Percentiles rank a stretch among this genome's conserved stretches.
Conservation (phyloP, 2,329 filamentous ascomycete genomes). For the Arthrobotrys megalospora region DNA sequence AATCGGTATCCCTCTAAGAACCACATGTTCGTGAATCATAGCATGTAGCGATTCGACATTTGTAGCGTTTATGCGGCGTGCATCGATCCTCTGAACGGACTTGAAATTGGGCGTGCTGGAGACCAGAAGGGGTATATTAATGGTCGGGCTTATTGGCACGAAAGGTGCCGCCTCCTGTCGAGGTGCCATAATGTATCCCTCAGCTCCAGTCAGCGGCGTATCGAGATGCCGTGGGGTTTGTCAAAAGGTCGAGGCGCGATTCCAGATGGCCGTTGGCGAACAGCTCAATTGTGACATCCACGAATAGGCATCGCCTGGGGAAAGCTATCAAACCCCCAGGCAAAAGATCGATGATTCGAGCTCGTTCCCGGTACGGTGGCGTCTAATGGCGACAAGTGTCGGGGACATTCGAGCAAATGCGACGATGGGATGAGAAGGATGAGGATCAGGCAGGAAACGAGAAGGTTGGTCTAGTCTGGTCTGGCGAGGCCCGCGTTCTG, state of each 20-base stretch:
- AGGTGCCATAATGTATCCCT: slow-evolving; percentile 40
- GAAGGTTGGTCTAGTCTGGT: background rate
- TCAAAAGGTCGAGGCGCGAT: slow-evolving; percentile 19
- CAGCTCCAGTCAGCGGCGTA: slow-evolving; percentile 30
- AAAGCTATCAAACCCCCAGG: background rate
- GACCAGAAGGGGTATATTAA: slow-evolving; percentile 83
- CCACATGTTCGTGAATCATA: slow-evolving; percentile 85
- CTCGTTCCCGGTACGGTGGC: background rate
- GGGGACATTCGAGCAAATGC: background rate
- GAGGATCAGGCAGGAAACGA: slow-evolving; percentile 6
- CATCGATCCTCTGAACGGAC: slow-evolving; percentile 85
- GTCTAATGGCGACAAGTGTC: background rate
- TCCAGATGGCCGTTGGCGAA: slow-evolving; percentile 13
- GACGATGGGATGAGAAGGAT: slow-evolving; percentile 11
- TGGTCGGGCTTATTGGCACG: slow-evolving; percentile 87
- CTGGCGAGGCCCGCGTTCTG: slow-evolving; percentile 38
- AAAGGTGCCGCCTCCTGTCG: slow-evolving; percentile 70
- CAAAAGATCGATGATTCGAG: background rate
- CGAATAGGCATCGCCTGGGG: slow-evolving; percentile 13
- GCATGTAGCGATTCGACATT: slow-evolving; percentile 87
- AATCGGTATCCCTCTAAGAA: slow-evolving; percentile 86
- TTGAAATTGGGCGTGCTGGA: slow-evolving; percentile 86
- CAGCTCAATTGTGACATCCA: slow-evolving; percentile 9
- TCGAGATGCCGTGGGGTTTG: slow-evolving; percentile 18
- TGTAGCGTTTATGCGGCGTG: slow-evolving; percentile 81